Conservation (phyloP, 208 protist genomes). For the Angomonas deanei region DNA sequence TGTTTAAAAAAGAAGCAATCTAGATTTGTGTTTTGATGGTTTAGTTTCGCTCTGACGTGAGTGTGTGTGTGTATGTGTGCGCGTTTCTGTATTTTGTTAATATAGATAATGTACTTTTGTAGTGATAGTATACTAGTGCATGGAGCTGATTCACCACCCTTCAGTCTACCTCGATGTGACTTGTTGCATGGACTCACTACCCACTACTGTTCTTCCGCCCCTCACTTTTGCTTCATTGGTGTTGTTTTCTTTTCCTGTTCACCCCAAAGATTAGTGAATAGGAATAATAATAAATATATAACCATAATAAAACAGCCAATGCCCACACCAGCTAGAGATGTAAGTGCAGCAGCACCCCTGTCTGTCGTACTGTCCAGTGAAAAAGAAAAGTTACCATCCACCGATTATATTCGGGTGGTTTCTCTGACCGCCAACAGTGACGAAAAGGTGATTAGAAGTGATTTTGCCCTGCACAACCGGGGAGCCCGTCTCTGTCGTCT, state of each 20-base stretch:
- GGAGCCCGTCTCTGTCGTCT: slow-evolving; percentile 72
- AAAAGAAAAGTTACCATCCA: slow-evolving; percentile 32
- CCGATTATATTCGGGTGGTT: slow-evolving; percentile 68
- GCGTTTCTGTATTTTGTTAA: not conserved
- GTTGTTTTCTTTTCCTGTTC: not conserved
- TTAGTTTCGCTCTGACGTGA: too few species aligned
- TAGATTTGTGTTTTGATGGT: too few species aligned
- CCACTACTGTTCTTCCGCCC: slow-evolving; percentile 2
- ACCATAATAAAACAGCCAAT: too few species aligned
- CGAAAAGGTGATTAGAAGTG: slow-evolving; percentile 21
- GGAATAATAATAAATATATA: too few species aligned
- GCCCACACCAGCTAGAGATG: not conserved
- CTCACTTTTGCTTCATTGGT: slow-evolving; percentile 3
- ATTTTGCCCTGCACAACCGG: slow-evolving; percentile 74
- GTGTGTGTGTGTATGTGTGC: not conserved
- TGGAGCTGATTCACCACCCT: too few species aligned
- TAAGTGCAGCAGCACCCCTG: slow-evolving; percentile 5
- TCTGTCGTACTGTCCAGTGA: slow-evolving; percentile 29
- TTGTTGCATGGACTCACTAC: not conserved
- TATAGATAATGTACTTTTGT: slow-evolving; percentile 3
- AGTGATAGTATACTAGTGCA: too few species aligned
- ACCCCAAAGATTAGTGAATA: too few species aligned
- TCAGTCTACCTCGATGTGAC: too few species aligned
- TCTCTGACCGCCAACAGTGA: slow-evolving; percentile 23
- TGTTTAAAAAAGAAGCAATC: not conserved